Percentiles rank a stretch among this genome's conserved stretches.
Conservation (phyloP, 495 filamentous ascomycete genomes). For the Hypoxylon fragiforme region DNA sequence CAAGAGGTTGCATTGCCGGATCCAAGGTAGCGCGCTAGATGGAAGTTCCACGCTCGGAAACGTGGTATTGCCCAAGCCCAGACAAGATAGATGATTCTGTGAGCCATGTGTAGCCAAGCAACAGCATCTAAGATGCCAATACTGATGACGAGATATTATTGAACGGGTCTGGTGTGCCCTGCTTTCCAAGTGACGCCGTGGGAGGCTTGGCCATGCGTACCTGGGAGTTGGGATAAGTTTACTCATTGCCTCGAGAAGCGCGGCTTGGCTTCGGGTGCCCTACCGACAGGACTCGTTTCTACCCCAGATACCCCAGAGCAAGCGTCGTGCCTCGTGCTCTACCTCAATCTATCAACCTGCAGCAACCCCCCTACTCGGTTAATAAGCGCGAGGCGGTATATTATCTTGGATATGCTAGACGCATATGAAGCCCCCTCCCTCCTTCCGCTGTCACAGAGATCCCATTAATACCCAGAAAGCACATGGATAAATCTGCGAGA, state of each 20-base stretch:
- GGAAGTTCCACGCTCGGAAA: not conserved
- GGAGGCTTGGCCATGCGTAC: not conserved
- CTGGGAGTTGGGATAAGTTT: not conserved
- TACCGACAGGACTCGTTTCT: constrained; percentile 5
- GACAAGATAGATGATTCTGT: not conserved
- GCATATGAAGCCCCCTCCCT: not conserved
- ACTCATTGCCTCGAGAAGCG: constrained; percentile 10
- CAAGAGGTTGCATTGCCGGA: not conserved
- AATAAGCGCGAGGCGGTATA: constrained; percentile 20
- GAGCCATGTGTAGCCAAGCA: constrained; percentile 1
- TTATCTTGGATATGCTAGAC: constrained; percentile 2
- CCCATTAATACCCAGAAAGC: not conserved
- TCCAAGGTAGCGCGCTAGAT: not conserved
- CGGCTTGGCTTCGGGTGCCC: constrained; percentile 3
- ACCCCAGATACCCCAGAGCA: constrained; percentile 12
- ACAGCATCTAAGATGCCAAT: constrained; percentile 1
- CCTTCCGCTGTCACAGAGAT: too few relatives aligned
- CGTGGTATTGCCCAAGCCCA: not conserved
- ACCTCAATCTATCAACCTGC: not conserved
- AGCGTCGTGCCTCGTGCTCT: not conserved
- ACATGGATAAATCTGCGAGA: constrained; percentile 11
- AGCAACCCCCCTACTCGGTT: constrained; percentile 27
- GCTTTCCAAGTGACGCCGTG: not conserved
- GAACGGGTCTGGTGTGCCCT: not conserved
- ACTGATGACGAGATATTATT: constrained; percentile 4